Percentiles rank a stretch among this genome's conserved stretches.
These are phyloP conservation scores for Microbotryomycetes sp. DNA, from an alignment of 1,284 basidiomycete genomes.

Conservation along the genomic window DNA sequence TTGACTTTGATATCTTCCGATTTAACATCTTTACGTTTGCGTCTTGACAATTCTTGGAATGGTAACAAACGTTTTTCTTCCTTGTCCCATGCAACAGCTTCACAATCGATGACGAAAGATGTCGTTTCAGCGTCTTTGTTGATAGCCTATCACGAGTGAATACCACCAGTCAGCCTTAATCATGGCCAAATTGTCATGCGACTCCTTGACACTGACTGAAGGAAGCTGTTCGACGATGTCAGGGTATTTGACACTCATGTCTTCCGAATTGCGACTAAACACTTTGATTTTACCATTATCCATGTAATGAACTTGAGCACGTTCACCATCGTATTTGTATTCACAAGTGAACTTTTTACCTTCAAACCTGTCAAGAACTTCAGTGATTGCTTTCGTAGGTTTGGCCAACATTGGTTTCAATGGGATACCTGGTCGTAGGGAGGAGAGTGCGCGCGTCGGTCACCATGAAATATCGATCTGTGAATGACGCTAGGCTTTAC, in stretches of 20 bases:
- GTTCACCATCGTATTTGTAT: slow-evolving; percentile 99
- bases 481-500: too few species aligned
- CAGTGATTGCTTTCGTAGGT: slow-evolving; percentile 97
- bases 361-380: slow-evolving; percentile 96
- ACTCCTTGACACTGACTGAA: slow-evolving; percentile 48
- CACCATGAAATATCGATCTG: too few species aligned
- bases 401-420: slow-evolving; percentile 99
- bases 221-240: slow-evolving; percentile 92
- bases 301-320: slow-evolving; percentile 85
- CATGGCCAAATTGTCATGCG: not conserved
- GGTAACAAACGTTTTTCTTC: slow-evolving; percentile 70
- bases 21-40: slow-evolving; percentile 96
- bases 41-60: slow-evolving; percentile 91
- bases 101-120: slow-evolving; percentile 90
- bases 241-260: slow-evolving; percentile 99
- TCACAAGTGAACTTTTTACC: slow-evolving; percentile 95
- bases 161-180: not conserved
- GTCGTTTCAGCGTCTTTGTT: slow-evolving; percentile 58
- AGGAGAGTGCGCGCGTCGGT: too few species aligned
- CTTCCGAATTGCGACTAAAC: slow-evolving; percentile 95
- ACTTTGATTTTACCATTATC: slow-evolving; percentile 74
- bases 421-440: slow-evolving; percentile 55
- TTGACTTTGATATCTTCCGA: slow-evolving; percentile 92
- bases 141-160: slow-evolving; percentile 64
- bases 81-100: slow-evolving; percentile 92